A percentile compares a stretch with the other conserved stretches of the same genome.
Conservation (phyloP, 495 filamentous ascomycete species). For the Hyaloscypha variabilis region DNA sequence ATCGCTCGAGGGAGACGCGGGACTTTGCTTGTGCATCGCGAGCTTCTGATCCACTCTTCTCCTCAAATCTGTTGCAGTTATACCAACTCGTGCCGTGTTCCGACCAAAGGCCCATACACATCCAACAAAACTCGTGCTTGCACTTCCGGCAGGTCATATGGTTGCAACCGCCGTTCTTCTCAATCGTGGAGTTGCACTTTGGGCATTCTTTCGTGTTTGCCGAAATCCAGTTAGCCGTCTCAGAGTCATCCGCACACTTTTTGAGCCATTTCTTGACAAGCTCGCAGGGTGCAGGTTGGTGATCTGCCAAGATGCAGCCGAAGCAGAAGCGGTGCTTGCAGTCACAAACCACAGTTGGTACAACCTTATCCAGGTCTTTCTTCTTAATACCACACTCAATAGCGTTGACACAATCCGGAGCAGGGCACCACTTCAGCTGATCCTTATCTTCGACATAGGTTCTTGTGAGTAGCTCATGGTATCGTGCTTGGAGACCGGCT, state of each 20-base stretch:
- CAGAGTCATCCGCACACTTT: constrained; percentile 97
- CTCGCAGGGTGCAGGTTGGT: constrained; percentile 89
- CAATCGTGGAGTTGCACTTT: constrained; percentile 92
- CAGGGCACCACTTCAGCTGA: constrained; percentile 94
- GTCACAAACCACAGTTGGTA: constrained; percentile 83
- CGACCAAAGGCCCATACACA: constrained; percentile 99
- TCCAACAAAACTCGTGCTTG: constrained; percentile 99
- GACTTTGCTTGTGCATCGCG: constrained; percentile 89
- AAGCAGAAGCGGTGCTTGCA: constrained; percentile 93
- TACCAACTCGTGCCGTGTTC: constrained; percentile 99
- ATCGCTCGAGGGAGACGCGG: constrained; percentile 85
- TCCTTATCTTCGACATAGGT: constrained; percentile 98
- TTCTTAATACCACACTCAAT: constrained; percentile 86
- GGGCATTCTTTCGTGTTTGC: constrained; percentile 99
- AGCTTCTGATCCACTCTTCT: constrained; percentile 89
- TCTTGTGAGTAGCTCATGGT: constrained; percentile 82
- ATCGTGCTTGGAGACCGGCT: constrained; percentile 71
- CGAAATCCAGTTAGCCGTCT: constrained; percentile 99
- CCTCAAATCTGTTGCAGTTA: constrained; percentile 96
- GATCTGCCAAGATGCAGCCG: constrained; percentile 89
- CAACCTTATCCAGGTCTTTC: constrained; percentile 78
- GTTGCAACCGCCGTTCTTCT: constrained; percentile 99
- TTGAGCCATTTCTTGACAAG: constrained; percentile 96
- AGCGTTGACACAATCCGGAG: constrained; percentile 91
- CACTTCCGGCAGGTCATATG: constrained; percentile 99